Evolutionary conservation across 148 eudicot species (phyloP).

Genomic region (Linanthus parryae): DNA sequence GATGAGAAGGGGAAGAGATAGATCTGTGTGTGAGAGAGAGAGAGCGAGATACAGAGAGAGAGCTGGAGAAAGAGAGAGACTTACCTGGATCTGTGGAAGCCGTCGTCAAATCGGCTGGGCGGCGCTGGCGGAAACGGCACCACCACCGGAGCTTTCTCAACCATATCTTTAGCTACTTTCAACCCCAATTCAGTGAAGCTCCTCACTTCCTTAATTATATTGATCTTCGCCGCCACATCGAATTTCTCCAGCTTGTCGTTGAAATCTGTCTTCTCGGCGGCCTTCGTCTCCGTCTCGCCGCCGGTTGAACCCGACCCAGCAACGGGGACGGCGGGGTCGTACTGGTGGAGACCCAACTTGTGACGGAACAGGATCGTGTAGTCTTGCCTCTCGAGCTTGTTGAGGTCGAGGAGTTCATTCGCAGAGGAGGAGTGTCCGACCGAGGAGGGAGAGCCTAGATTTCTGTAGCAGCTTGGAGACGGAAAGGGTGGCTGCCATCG

Average conservation of each 20-base stretch:
- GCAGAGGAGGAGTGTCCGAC: constrained; percentile 13
- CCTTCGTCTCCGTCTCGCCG: constrained; percentile 46
- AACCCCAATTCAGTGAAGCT: constrained; percentile 17
- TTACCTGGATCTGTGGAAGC: too few species aligned
- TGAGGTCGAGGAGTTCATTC: constrained; percentile 54
- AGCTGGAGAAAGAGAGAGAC: too few species aligned
- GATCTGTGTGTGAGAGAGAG: too few species aligned
- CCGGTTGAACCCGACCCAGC: background rate
- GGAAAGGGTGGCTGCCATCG: background rate
- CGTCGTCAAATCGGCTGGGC: too few species aligned
- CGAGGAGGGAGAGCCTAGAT: background rate
- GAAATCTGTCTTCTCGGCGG: constrained; percentile 78
- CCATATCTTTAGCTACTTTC: constrained; percentile 77
- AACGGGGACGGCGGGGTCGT: constrained; percentile 16
- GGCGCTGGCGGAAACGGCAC: too few species aligned
- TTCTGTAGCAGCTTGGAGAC: too few species aligned
- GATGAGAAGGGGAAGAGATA: too few species aligned
- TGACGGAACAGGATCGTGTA: constrained; percentile 49
- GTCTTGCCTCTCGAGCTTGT: constrained; percentile 58
- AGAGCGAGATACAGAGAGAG: too few species aligned
- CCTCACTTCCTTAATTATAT: constrained; percentile 17
- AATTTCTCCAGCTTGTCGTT: constrained; percentile 40
- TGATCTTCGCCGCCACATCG: constrained; percentile 13
- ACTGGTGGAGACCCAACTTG: constrained; percentile 53
- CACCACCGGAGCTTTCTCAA: constrained; percentile 65